Evolutionary conservation across 306 rosid species (phyloP).

Genomic region (Pyrus pyrifolia): DNA sequence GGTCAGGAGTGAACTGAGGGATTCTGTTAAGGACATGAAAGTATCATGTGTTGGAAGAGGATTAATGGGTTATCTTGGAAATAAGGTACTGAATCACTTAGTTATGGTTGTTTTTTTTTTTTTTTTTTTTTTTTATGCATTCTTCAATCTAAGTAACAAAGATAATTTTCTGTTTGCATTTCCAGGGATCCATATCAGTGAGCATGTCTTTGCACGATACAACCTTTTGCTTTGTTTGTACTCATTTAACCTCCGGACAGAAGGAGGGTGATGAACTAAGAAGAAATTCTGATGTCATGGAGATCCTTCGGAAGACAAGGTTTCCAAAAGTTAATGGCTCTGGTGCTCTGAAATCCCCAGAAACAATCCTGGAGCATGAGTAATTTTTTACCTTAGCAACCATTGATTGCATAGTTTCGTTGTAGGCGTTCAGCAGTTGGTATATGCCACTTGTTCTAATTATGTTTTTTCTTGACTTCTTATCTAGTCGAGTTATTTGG

Average conservation of each 20-base stretch:
- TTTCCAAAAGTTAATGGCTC: conserved; percentile 79
- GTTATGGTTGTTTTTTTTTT: neutral
- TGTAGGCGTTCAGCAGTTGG: neutral
- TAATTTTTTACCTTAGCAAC: conserved; percentile 35
- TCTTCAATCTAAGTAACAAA: neutral
- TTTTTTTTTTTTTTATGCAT: neutral
- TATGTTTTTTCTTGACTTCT: conserved; percentile 2
- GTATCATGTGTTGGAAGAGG: conserved; percentile 97
- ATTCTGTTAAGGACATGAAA: conserved; percentile 86
- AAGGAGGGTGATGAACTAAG: conserved; percentile 96
- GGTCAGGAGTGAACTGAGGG: conserved; percentile 90
- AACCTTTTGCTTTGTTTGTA: conserved; percentile 90
- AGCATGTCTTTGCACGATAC: conserved; percentile 97
- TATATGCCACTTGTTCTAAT: conserved; percentile 7
- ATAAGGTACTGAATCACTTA: conserved; percentile 58
- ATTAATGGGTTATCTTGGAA: conserved; percentile 98
- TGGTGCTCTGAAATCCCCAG: conserved; percentile 72
- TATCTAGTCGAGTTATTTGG: conserved; percentile 84
- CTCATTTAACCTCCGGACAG: conserved; percentile 94
- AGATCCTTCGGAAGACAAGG: conserved; percentile 88
- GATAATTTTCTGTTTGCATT: conserved; percentile 25
- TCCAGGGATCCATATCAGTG: conserved; percentile 93
- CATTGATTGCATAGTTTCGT: neutral
- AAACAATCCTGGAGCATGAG: conserved; percentile 97
- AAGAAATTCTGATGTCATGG: conserved; percentile 94